phyloP scores from a whole-genome alignment of 495 filamentous ascomycete genomes.

The Penicillium manginii region DNA sequence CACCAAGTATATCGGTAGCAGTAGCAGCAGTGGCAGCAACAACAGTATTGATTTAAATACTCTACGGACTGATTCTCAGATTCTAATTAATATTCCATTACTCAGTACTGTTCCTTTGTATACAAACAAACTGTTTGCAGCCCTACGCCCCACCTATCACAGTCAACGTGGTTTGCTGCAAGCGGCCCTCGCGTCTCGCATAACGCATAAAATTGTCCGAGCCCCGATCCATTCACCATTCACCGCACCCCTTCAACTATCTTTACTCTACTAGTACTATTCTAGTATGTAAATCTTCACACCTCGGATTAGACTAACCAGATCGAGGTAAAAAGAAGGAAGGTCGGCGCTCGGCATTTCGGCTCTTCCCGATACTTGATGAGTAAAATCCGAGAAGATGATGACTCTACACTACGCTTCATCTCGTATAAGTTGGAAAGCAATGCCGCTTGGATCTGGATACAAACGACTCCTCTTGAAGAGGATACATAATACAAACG shows the following conservation, averaged over 20 bases:
- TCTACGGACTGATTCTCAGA: too few species aligned
- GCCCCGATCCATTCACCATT: neutral
- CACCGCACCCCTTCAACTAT: neutral
- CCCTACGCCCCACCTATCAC: neutral
- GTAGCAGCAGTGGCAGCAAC: neutral
- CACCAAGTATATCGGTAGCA: neutral
- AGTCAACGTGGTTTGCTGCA: neutral
- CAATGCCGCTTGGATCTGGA: too few species aligned
- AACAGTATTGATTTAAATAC: neutral
- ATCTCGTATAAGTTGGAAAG: too few species aligned
- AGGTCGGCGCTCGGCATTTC: slow-evolving; percentile 2
- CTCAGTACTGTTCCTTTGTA: too few species aligned
- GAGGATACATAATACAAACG: neutral
- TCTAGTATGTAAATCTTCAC: too few species aligned
- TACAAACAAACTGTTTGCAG: too few species aligned
- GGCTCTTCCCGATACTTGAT: neutral
- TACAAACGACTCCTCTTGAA: too few species aligned
- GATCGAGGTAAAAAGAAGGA: too few species aligned
- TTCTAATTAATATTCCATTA: too few species aligned
- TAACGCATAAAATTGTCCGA: slow-evolving; percentile 2
- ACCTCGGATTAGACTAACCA: too few species aligned
- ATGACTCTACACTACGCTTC: neutral
- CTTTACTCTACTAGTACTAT: too few species aligned
- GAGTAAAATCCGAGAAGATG: neutral
- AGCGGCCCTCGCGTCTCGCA: neutral